Evolutionary conservation across 495 filamentous ascomycete genomes (phyloP).

Genomic region (Podospora conica): DNA sequence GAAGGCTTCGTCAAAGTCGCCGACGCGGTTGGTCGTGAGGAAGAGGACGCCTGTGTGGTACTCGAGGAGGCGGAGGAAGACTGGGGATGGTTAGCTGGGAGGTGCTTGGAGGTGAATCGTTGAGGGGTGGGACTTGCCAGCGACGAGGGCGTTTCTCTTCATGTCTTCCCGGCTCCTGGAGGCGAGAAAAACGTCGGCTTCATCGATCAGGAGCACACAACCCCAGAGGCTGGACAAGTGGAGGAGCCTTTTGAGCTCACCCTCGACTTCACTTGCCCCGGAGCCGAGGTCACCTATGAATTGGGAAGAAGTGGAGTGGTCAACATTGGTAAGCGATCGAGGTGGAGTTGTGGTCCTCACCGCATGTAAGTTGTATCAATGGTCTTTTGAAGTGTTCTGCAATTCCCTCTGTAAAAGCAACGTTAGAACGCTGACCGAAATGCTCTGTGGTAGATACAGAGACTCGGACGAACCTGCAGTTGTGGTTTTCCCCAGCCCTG

Average conservation of each 20-base stretch:
- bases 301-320: too few species aligned
- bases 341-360: too few species aligned
- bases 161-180: conserved; percentile 34
- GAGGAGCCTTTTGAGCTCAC: conserved; percentile 33
- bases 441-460: too few species aligned
- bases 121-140: conserved; percentile 37
- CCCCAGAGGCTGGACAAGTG: conserved; percentile 37
- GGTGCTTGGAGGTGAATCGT: too few species aligned
- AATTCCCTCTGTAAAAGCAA: conserved; percentile 29
- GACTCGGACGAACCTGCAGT: too few species aligned
- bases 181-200: conserved; percentile 50
- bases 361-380: conserved; percentile 27
- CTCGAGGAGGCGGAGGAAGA: conserved; percentile 45
- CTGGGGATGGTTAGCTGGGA: conserved; percentile 40
- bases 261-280: conserved; percentile 32
- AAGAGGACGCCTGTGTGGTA: conserved; percentile 45
- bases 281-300: conserved; percentile 38
- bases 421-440: too few species aligned
- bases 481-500: neutral
- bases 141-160: conserved; percentile 44
- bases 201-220: conserved; percentile 47
- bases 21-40: conserved; percentile 39
- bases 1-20: conserved; percentile 43
- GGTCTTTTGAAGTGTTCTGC: conserved; percentile 25
- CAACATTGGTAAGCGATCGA: too few species aligned